Evolutionary conservation across 1,284 basidiomycete species (phyloP).

Genomic region (Stygiomarasmius scandens): DNA sequence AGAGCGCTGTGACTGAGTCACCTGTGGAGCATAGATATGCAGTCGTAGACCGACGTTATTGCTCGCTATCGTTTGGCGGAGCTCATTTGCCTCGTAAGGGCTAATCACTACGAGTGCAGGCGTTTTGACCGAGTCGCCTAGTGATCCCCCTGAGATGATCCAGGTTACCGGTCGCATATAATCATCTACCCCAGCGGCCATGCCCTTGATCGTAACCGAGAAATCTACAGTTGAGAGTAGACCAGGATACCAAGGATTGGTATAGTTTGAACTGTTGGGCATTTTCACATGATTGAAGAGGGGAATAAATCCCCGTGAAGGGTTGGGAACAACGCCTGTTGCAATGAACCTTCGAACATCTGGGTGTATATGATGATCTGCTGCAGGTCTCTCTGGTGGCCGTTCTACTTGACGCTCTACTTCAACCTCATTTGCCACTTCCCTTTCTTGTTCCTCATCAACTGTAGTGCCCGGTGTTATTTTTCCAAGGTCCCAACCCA

Average conservation of each 20-base stretch:
- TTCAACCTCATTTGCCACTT: constrained; percentile 47
- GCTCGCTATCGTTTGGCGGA: constrained; percentile 40
- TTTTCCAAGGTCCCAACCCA: constrained; percentile 25
- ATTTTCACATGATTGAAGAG: constrained; percentile 18
- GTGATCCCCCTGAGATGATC: constrained; percentile 37
- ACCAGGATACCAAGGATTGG: constrained; percentile 22
- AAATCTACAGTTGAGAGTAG: constrained; percentile 37
- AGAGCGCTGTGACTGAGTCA: constrained; percentile 35
- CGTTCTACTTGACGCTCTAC: constrained; percentile 40
- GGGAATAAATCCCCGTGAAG: constrained; percentile 16
- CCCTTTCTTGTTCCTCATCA: constrained; percentile 55
- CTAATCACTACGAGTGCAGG: constrained; percentile 42
- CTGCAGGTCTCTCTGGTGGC: constrained; percentile 29
- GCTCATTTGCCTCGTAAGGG: constrained; percentile 45
- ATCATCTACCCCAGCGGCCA: constrained; percentile 21
- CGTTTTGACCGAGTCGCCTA: not conserved
- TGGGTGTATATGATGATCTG: constrained; percentile 25
- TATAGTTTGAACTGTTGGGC: not conserved
- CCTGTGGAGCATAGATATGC: constrained; percentile 46
- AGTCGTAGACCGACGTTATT: constrained; percentile 36
- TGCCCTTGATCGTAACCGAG: constrained; percentile 24
- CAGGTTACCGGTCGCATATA: constrained; percentile 49
- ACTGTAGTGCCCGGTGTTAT: constrained; percentile 23
- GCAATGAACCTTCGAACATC: constrained; percentile 31
- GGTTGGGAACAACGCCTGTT: constrained; percentile 23